These are phyloP conservation scores for Centella asiatica DNA, from an alignment of 129 eudicot species.

Conservation along the genomic window DNA sequence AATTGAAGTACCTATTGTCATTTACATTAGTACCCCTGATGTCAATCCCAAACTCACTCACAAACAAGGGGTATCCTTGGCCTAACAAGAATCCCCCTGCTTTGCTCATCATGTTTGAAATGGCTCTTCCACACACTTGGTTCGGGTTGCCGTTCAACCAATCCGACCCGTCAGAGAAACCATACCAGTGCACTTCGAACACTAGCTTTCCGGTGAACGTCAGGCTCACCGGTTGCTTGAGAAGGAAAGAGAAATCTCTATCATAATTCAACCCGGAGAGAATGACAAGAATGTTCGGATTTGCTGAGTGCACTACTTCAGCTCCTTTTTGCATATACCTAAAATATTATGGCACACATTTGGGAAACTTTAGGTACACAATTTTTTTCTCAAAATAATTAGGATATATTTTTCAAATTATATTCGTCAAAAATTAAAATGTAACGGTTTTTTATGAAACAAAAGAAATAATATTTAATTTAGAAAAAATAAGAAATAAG, in stretches of 20 bases:
- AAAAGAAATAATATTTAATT: no score
- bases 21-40: constrained; percentile 58
- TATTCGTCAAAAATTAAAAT: no score
- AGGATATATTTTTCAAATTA: no score
- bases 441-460: no score
- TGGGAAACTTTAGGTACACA: no score
- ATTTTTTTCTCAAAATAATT: no score
- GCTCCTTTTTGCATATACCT: constrained; percentile 95
- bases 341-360: no score
- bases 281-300: constrained; percentile 59
- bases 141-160: constrained; percentile 66
- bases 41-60: constrained; percentile 87
- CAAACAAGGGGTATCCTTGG: constrained; percentile 79
- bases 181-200: constrained; percentile 82
- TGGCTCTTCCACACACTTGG: constrained; percentile 60
- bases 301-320: constrained; percentile 67
- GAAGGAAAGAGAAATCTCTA: constrained; percentile 54
- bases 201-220: constrained; percentile 57
- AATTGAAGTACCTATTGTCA: constrained; percentile 72
- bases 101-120: constrained; percentile 27
- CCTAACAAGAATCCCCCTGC: constrained; percentile 56
- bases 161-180: constrained; percentile 48
- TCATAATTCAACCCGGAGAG: constrained; percentile 66
- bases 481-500: no score
- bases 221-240: constrained; percentile 25